Evolutionary conservation across 176 grass and related monocot species (phyloP).

Genomic region (Pontederia crassipes): DNA sequence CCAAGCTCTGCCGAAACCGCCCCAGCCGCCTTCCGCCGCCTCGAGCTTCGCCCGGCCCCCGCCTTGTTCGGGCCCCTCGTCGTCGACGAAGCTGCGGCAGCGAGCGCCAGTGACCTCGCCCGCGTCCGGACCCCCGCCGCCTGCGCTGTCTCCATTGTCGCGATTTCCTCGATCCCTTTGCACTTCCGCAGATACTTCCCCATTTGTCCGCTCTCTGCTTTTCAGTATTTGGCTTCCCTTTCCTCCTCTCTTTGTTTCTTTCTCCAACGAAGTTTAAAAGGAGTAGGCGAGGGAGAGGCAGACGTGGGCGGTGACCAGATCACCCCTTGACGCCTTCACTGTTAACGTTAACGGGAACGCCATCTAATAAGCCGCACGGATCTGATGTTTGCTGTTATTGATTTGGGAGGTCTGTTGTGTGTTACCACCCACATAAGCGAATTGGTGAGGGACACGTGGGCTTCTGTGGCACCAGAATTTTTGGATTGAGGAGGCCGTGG

Average conservation of each 20-base stretch:
- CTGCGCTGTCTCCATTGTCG: not conserved
- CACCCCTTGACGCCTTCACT: no score
- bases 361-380: no score
- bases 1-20: not conserved
- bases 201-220: not conserved
- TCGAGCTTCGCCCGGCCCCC: not conserved
- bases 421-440: no score
- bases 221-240: no score
- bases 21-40: not conserved
- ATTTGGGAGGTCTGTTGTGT: no score
- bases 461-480: no score
- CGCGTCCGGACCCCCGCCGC: not conserved
- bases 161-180: not conserved
- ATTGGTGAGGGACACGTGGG: no score
- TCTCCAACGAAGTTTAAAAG: not conserved
- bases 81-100: not conserved
- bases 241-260: not conserved
- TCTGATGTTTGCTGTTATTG: no score
- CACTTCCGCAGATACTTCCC: constrained; percentile 2
- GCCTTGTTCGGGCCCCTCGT: not conserved
- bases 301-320: no score
- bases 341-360: no score
- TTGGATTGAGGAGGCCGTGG: no score
- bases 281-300: not conserved
- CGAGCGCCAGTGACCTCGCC: not conserved